Evolutionary conservation across 2,329 filamentous ascomycete genomes (phyloP).

Genomic region (Kalmusia sp.): DNA sequence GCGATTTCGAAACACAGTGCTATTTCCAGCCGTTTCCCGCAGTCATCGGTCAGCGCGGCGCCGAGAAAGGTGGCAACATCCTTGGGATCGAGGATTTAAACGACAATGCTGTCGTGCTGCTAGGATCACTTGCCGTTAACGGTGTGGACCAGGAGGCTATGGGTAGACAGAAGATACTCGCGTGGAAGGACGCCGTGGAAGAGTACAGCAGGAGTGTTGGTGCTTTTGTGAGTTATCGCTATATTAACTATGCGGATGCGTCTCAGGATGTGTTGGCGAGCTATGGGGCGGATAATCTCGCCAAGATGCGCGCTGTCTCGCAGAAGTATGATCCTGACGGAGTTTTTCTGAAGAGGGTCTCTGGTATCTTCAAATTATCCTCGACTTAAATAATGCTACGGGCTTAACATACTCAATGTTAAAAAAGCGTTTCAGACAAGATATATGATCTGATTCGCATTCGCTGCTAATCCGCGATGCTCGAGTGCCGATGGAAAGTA

Average conservation of each 20-base stretch:
- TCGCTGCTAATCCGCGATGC: too few species aligned
- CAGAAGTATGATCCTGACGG: conserved; percentile 48
- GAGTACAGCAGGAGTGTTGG: too few species aligned
- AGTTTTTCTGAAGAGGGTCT: conserved; percentile 49
- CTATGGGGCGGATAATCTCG: conserved; percentile 49
- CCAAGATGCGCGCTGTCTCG: conserved; percentile 40
- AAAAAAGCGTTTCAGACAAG: too few species aligned
- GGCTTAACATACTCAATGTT: too few species aligned
- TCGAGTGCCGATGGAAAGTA: too few species aligned
- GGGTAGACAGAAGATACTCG: conserved; percentile 19
- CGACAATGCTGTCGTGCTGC: conserved; percentile 26
- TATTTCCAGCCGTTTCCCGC: conserved; percentile 32
- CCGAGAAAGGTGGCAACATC: conserved; percentile 33
- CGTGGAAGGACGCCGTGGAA: conserved; percentile 15
- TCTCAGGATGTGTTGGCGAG: conserved; percentile 47
- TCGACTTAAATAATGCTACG: too few species aligned
- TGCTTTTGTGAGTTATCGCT: conserved; percentile 25
- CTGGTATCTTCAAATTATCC: conserved; percentile 58
- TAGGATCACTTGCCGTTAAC: neutral
- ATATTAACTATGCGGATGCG: conserved; percentile 45
- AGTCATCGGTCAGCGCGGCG: conserved; percentile 23
- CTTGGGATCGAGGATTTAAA: conserved; percentile 27
- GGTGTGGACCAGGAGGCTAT: conserved; percentile 18
- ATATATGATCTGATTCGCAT: too few species aligned
- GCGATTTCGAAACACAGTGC: conserved; percentile 31